These are phyloP conservation scores for Cytospora piceae DNA, from an alignment of 2,329 filamentous ascomycete species.

Conservation along the genomic window DNA sequence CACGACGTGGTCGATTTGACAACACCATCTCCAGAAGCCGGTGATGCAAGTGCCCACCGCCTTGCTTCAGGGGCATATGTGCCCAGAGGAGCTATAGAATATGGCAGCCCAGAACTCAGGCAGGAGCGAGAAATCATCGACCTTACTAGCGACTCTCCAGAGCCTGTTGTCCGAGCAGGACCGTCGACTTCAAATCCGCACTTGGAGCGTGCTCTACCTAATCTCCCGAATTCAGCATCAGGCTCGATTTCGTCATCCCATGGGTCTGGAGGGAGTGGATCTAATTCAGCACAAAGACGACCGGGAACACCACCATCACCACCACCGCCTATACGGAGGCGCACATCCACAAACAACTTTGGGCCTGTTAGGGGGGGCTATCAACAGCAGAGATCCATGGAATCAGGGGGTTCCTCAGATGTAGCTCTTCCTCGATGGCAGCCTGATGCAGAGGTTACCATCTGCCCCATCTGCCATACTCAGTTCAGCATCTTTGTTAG, in stretches of 20 bases:
- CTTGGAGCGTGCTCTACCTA: constrained; percentile 27
- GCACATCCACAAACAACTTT: constrained; percentile 27
- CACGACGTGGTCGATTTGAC: constrained; percentile 25
- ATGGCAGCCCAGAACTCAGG: neutral
- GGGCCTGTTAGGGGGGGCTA: constrained; percentile 1
- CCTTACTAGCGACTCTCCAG: constrained; percentile 23
- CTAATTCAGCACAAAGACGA: constrained; percentile 23
- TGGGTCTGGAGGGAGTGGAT: constrained; percentile 8
- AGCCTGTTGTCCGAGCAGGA: neutral
- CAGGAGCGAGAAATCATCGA: constrained; percentile 28
- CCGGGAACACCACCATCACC: constrained; percentile 28
- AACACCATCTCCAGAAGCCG: constrained; percentile 3
- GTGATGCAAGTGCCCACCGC: neutral
- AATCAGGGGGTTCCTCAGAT: constrained; percentile 38
- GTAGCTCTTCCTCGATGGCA: constrained; percentile 80
- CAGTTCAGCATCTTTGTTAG: constrained; percentile 84
- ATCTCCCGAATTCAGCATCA: constrained; percentile 16
- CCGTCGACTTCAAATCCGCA: constrained; percentile 16
- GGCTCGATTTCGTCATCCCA: constrained; percentile 3
- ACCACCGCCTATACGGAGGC: constrained; percentile 25
- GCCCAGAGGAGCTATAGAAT: constrained; percentile 8
- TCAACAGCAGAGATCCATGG: constrained; percentile 17
- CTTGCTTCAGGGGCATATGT: neutral
- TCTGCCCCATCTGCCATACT: constrained; percentile 81
- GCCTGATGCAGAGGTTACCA: constrained; percentile 78